Evolutionary conservation across 2,329 filamentous ascomycete species (phyloP), one percentile per base, ranked within the genome.

Genomic region (Penicillium sp.): DNA sequence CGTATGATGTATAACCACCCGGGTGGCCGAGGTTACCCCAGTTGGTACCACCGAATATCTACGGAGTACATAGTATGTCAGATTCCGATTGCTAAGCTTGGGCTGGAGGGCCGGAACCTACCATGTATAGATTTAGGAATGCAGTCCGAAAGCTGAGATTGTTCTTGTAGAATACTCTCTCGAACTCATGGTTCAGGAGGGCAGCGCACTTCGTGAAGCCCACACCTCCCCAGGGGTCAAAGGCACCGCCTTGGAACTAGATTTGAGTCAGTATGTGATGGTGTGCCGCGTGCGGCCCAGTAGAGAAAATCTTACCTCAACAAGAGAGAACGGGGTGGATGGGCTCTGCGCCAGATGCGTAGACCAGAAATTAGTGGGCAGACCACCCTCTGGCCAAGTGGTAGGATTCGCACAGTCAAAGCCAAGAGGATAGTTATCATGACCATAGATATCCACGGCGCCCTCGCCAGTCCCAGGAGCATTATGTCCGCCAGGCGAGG

Each of bases 141-240:
- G 80, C 82, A 2, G 84, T 78, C 0, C 82, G 84, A 13, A 84
- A 80, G 31, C 81, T 81, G 44, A 84, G 80, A 43, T 83, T 76
- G 57, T 89, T 88, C 75, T 91, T 92, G 68, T 89, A 88, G 63
- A 90, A 89, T 0, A 93, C 83, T 13, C 87, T 75, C 53, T 87
- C 82, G 54, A 89, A 89, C 57, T 90, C 85, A n/a, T 83, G 74
- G 53, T 87, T 86, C 3, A 88, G 72, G 3, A 91, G 75, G 2
- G 75, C 71, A 3, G 79, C 74, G 59, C 89, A 93, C 49, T 83
- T 74, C 2, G 80, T 82, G 41, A 87, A 88, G 0, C 87, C 86
- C 12, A 75, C 71, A 13, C 87, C 87, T 41, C 87, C 88, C 80
- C 87, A 92, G 0, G 83, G 82, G 62, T 89, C 86, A 52, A 86